Evolutionary conservation across 345 rosid genomes (phyloP), one percentile per base, ranked within the genome.

Genomic region (Hibiscus mutabilis): DNA sequence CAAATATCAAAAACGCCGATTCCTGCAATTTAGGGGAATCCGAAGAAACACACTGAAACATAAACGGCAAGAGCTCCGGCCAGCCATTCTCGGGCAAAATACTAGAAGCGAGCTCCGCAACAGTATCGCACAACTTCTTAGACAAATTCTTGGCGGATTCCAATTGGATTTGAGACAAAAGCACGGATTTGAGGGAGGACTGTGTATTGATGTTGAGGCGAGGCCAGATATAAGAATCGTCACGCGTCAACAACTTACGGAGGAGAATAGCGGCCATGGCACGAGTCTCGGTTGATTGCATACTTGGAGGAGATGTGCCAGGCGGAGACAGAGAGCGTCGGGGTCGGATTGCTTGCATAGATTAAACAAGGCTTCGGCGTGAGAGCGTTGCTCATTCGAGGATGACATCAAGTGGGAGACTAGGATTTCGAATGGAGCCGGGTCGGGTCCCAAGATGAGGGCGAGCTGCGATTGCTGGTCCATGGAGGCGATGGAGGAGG

Each of bases 261-360:
- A 96, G 97, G 68, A 96, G 97, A 47, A 96, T 89, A 29, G 99
- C 90, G 21, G 97, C 74, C 99, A 96, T 92, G 70, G 98, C 95
- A 2, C 99, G 97, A 22, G 79, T 88, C 74, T 96, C 99, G 81
- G 83, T 71, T 81, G 89, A 33, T 92, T 84, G 60, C 91, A 92
- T 60, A 71, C 78, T 81, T 92, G 93, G 65, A 96, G 89, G 31
- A 96, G 89, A 52, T 89, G 96, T 69, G 91, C 86, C 12, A 96
- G 91, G 81, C 91, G 91, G 75, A 92, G 85, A 40, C 88, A 84
- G 53, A 96, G 93, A 57, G 97, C 74, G 66, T 96, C 86, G 1
- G 99, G 99, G 82, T 89, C 86, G 78, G 83, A 81, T 72, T 91
- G 94, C 75, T 96, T 96, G 73, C 92, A 89, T 78, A 96, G 93